Base-by-base conservation (phyloP, 2,329 filamentous ascomycete species). In the Penicillium fuscoglaucum region DNA sequence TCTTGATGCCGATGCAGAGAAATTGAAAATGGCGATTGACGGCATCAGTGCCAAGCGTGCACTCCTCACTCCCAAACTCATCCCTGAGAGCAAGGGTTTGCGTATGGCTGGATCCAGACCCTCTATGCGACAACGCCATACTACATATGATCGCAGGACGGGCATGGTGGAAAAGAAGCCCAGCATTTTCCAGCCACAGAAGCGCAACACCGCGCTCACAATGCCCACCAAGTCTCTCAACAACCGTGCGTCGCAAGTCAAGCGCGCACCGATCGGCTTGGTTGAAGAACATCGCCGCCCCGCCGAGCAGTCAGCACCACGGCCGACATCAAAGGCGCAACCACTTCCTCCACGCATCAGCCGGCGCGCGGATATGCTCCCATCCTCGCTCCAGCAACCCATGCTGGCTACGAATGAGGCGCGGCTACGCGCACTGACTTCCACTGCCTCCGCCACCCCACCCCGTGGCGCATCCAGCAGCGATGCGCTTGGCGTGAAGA, bases 11-110 rank as follows among this genome's bases (percentile, higher is more conserved):
- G 87, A 88, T 63, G 82, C 85, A 58, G 82, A 80, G 59, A 80
- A 79, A 53, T 78, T 91, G 56, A 83, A 80, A 66, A 79, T 79
- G 47, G 82, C 83, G 43, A 76, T 89, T 46, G 80, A 82, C 15
- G 83, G 81, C 15, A 80, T 89, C 61, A 81, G 83, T 66, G 77
- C 84, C 58, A 78, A 85, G 60, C 84, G 85, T 63, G 80, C 82
- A 37, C 80, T 81, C 55, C 84, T 87, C 57, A 79, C 79, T 15
- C 83, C 83, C 59, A 82, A 80, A 58, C 80, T 90, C 39, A 79
- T 89, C 31, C 67, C 66, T 37, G 69, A 56, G 44, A 43, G 66
- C 19, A 66, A 57, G 45, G 52, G 55, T 8, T 45, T 64, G 35
- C 66, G 63, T 19, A 67, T 74, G n/a, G 72, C 72, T 5, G 66